These are phyloP conservation scores for Cladosporium sp. DNA, from an alignment of 2,329 filamentous ascomycete genomes.

Conservation along the genomic window DNA sequence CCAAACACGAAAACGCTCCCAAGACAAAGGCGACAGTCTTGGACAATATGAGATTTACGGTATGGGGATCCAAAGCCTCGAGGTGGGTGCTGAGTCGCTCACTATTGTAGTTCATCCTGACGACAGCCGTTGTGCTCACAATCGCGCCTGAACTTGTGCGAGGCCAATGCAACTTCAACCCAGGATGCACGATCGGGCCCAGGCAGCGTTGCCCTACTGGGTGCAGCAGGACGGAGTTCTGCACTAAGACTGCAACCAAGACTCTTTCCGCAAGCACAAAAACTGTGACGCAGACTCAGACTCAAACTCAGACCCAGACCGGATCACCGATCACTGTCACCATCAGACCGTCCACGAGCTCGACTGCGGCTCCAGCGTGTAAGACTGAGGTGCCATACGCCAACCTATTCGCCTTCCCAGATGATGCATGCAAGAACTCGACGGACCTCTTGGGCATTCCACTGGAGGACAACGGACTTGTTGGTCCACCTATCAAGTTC, in stretches of 20 bases:
- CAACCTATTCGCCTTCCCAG: not conserved
- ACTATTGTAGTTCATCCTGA: not conserved
- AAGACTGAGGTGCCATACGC: not conserved
- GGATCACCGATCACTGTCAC: not conserved
- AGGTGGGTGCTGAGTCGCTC: no score
- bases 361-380: not conserved
- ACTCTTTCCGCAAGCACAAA: not conserved
- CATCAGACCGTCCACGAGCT: not conserved
- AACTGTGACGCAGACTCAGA: not conserved
- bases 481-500: not conserved
- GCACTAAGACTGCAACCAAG: not conserved
- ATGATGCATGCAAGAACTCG: not conserved
- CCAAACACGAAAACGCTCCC: no score
- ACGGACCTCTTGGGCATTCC: not conserved
- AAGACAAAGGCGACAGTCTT: no score
- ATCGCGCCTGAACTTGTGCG: not conserved
- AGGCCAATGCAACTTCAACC: not conserved
- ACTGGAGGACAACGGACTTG: not conserved
- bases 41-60: no score
- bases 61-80: no score
- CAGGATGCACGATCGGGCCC: not conserved
- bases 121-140: not conserved
- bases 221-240: not conserved
- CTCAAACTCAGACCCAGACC: not conserved
- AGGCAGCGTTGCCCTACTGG: not conserved